phyloP scores from a whole-genome alignment of 1,284 basidiomycete species.

The Athelia psychrophila region DNA sequence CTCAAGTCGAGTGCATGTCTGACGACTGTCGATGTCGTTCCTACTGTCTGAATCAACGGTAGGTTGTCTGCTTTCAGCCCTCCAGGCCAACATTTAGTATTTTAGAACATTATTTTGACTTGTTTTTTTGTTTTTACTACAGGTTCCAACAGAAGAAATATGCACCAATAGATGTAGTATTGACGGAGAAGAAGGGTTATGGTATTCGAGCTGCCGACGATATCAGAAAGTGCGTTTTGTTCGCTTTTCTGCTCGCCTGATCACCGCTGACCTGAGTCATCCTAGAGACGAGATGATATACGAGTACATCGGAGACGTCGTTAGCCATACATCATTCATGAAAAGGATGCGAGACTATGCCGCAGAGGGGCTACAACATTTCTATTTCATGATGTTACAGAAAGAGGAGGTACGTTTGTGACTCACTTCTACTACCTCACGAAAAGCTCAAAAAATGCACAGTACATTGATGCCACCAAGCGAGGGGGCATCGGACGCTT shows the following conservation, averaged over 20 bases:
- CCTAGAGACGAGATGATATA: constrained; percentile 90
- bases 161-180: constrained; percentile 86
- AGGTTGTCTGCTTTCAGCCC: constrained; percentile 23
- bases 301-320: constrained; percentile 98
- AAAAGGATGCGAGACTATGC: constrained; percentile 95
- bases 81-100: constrained; percentile 12
- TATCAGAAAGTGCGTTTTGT: constrained; percentile 65
- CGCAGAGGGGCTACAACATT: constrained; percentile 91
- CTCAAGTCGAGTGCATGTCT: constrained; percentile 92
- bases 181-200: constrained; percentile 95
- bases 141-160: constrained; percentile 90
- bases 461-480: constrained; percentile 99
- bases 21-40: constrained; percentile 84
- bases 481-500: constrained; percentile 96
- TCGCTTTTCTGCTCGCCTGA: neutral
- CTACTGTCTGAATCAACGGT: constrained; percentile 94
- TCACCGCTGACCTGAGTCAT: neutral
- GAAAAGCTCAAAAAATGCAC: neutral
- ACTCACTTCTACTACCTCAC: constrained; percentile 1
- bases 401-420: constrained; percentile 86
- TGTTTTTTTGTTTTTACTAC: constrained; percentile 4
- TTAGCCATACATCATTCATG: constrained; percentile 84
- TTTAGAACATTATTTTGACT: neutral
- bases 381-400: constrained; percentile 99
- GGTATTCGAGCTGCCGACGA: constrained; percentile 79